Evolutionary conservation across 2,329 filamentous ascomycete species (phyloP).

Genomic region (Talaromyces verruculosus): DNA sequence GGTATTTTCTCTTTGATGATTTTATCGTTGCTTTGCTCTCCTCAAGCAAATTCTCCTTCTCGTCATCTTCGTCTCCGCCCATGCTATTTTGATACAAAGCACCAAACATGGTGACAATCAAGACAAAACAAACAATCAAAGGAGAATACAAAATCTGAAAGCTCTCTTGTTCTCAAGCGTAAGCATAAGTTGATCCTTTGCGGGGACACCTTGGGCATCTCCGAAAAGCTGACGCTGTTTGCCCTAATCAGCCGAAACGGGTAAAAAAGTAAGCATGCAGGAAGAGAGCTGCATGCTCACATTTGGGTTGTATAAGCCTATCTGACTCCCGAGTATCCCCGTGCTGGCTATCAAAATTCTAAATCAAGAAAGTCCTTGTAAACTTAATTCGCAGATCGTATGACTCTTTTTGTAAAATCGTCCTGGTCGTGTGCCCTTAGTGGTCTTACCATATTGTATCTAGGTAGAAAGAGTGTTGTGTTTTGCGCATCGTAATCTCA

Average conservation of each 20-base stretch:
- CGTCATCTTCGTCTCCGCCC: neutral
- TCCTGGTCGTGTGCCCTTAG: neutral
- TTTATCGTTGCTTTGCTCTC: neutral
- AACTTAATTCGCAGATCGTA: neutral
- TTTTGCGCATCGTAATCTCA: neutral
- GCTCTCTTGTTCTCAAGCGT: no score
- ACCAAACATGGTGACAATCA: neutral
- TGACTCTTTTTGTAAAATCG: neutral
- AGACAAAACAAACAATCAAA: neutral
- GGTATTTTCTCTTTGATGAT: neutral
- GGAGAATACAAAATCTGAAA: neutral
- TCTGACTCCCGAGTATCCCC: neutral
- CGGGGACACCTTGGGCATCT: neutral
- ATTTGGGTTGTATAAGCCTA: neutral
- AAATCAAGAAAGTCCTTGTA: neutral
- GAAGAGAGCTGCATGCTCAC: constrained; percentile 1
- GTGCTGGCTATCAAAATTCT: neutral
- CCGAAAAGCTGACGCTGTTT: neutral
- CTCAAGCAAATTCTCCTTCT: neutral
- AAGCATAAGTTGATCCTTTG: neutral
- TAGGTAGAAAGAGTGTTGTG: neutral
- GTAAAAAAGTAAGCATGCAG: neutral
- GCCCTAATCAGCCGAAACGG: constrained; percentile 1
- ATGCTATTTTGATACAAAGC: neutral
- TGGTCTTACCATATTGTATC: neutral